Percentiles rank a stretch among this genome's conserved stretches.
Evolutionary conservation across 306 rosid species (phyloP).

Genomic region (Sophora flavescens): DNA sequence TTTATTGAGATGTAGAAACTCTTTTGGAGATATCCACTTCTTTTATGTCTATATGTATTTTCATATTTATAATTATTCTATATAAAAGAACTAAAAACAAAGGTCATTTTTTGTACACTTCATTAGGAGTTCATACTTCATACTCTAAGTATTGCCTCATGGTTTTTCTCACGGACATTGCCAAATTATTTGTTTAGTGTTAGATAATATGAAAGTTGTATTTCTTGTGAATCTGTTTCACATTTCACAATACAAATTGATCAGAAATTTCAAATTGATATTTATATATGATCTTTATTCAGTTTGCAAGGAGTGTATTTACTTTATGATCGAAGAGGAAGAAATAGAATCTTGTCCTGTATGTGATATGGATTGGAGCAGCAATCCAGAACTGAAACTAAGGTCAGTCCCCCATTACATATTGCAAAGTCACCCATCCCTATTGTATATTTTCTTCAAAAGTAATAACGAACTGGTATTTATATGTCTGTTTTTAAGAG

Average conservation of each 20-base stretch:
- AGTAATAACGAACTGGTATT: too few species aligned
- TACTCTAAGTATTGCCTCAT: too few species aligned
- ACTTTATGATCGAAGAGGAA: conserved; percentile 66
- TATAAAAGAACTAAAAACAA: too few species aligned
- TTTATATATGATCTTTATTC: conserved; percentile 36
- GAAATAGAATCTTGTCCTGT: conserved; percentile 61
- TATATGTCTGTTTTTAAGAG: too few species aligned
- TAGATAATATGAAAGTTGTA: conserved; percentile 12
- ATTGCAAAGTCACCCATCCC: conserved; percentile 7
- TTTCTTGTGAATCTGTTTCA: not conserved
- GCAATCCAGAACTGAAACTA: too few species aligned
- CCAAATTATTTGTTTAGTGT: not conserved
- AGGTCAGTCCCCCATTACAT: conserved; percentile 56
- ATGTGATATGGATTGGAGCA: too few species aligned
- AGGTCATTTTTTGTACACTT: not conserved
- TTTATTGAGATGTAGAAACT: too few species aligned
- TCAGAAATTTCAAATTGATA: conserved; percentile 33
- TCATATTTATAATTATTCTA: too few species aligned
- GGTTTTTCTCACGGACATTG: conserved; percentile 8
- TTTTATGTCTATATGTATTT: too few species aligned
- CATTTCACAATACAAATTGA: conserved; percentile 8
- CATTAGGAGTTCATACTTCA: conserved; percentile 3
- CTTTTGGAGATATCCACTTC: too few species aligned
- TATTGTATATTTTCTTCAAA: not conserved
- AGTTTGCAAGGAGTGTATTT: conserved; percentile 96